Base-by-base conservation (phyloP, 1,139 yeast genomes). In the Kurtzmaniella quercitrusa region DNA sequence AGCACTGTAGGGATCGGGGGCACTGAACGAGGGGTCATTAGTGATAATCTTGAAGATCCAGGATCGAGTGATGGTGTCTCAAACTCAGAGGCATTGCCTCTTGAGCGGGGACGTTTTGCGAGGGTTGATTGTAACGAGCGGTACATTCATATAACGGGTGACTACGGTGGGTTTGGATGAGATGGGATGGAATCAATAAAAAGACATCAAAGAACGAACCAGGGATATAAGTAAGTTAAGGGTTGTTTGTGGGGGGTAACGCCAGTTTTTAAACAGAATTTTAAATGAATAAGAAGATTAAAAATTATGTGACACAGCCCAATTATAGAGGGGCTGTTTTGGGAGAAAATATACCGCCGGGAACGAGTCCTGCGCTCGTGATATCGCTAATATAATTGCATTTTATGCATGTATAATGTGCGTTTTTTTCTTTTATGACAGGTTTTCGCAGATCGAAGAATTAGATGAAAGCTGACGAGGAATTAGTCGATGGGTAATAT, bases 1-100 rank as follows among this genome's bases (percentile, higher is more conserved):
- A 19, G 17, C 14, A 34, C 23, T 19, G 21, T 5, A n/a, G 37
- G 37, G 4, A 34, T 34, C 12, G 37, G 37, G 9, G 37, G 37
- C 2, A 34, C 17, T 5, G 23, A 19, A 17, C 37, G 19, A 16
- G 34, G 34, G 34, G 34, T 30, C 5, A 18, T 14, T 4, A 8
- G 34, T 16, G 30, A 26, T 26, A 26, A 6, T 9, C n/a, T 26
- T 12, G 30, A 4, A 14, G n/a, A 26, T 5, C 30, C 30, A 26
- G 5, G 30, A 26, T 26, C 30, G 12, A 14, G n/a, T 9, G 12
- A 26, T 3, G n/a, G 14, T 3, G n/a, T 12, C 5, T 26, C 30
- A 9, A 26, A 14, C 6, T 26, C 30, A 12, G 30, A 26, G 12
- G 30, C 12, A 9, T 4, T 11, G 4, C 30, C 12, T 14, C 30